Percentiles rank a stretch among this genome's conserved stretches.
phyloP scores from a whole-genome alignment of 2,329 filamentous ascomycete species.

The Trichoderma endophyticum region DNA sequence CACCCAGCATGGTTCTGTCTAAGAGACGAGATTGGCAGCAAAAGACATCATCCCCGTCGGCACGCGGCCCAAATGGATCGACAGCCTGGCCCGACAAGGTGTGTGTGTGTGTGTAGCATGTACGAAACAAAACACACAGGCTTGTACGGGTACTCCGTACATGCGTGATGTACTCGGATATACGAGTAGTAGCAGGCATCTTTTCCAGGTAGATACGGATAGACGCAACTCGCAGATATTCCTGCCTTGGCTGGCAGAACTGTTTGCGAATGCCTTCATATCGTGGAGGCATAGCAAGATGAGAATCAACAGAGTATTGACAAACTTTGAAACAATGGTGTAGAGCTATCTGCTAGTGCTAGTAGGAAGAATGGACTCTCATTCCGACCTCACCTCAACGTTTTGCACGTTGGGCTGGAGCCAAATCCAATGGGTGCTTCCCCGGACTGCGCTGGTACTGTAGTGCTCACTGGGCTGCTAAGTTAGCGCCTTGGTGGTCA shows the following conservation, averaged over 20 bases:
- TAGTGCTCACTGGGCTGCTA: background rate
- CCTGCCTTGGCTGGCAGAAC: background rate
- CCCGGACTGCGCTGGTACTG: background rate
- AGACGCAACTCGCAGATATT: background rate
- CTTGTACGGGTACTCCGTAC: background rate
- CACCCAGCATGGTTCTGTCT: background rate
- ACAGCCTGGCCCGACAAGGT: slow-evolving; percentile 1
- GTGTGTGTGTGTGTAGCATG: background rate
- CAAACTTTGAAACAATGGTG: background rate
- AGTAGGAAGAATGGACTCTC: background rate
- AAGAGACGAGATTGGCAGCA: background rate
- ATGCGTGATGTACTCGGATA: background rate
- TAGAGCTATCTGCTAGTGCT: background rate
- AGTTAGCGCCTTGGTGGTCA: background rate
- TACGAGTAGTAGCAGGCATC: background rate
- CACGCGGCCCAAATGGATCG: slow-evolving; percentile 16
- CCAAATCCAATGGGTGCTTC: slow-evolving; percentile 1
- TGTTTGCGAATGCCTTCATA: background rate
- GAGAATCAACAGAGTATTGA: background rate
- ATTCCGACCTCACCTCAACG: background rate
- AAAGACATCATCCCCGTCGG: background rate
- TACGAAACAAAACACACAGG: background rate
- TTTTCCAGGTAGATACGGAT: background rate
- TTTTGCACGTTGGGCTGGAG: background rate
- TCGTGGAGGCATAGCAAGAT: background rate